Conservation (phyloP, 495 filamentous ascomycete genomes). For the Podospora pseudopauciseta region DNA sequence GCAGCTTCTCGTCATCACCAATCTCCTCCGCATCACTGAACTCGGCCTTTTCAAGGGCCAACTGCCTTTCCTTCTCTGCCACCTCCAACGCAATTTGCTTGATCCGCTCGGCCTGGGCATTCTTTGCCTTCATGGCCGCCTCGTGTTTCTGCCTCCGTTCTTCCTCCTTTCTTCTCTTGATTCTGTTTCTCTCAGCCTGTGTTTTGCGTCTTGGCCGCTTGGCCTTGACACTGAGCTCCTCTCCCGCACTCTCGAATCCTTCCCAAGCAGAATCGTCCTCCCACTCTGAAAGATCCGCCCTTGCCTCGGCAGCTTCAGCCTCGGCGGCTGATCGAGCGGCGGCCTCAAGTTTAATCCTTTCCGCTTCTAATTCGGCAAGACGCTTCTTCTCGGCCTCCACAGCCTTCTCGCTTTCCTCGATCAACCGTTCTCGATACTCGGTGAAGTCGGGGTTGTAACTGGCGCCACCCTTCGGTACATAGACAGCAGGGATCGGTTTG, state of each 20-base stretch:
- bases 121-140: slow-evolving; percentile 63
- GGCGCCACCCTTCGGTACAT: slow-evolving; percentile 70
- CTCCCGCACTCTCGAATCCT: slow-evolving; percentile 63
- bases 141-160: slow-evolving; percentile 70
- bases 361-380: slow-evolving; percentile 61
- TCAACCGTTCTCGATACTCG: slow-evolving; percentile 75
- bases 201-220: slow-evolving; percentile 81
- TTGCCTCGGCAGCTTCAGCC: slow-evolving; percentile 60
- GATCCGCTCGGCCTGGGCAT: slow-evolving; percentile 61
- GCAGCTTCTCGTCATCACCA: slow-evolving; percentile 61
- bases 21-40: slow-evolving; percentile 44
- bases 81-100: slow-evolving; percentile 56
- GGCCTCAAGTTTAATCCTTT: slow-evolving; percentile 51
- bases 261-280: slow-evolving; percentile 90
- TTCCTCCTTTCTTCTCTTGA: slow-evolving; percentile 80
- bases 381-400: slow-evolving; percentile 77
- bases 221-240: slow-evolving; percentile 61
- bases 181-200: slow-evolving; percentile 77
- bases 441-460: slow-evolving; percentile 88
- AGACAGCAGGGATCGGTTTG: slow-evolving; percentile 72
- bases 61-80: slow-evolving; percentile 52
- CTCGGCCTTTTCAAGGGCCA: slow-evolving; percentile 39
- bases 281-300: slow-evolving; percentile 64
- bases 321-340: slow-evolving; percentile 55
- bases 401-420: slow-evolving; percentile 69